Conservation (phyloP, 495 filamentous ascomycete species). For the Daldinia loculata region DNA sequence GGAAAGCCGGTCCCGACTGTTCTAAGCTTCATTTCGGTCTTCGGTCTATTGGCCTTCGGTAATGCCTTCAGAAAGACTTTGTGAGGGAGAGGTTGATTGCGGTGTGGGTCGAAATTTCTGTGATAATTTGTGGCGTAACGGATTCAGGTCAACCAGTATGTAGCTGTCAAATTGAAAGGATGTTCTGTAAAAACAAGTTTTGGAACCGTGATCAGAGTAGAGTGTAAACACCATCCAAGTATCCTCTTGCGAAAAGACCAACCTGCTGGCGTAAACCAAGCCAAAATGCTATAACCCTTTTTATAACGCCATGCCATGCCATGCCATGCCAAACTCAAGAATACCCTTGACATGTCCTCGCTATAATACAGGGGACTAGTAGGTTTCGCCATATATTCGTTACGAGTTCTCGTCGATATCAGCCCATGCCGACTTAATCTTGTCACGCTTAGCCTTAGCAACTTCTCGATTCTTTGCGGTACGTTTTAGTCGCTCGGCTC, state of each 20-base stretch:
- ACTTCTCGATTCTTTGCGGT: constrained; percentile 78
- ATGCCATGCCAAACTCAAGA: constrained; percentile 12
- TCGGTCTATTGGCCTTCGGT: constrained; percentile 69
- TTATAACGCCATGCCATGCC: constrained; percentile 36
- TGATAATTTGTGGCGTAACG: constrained; percentile 4
- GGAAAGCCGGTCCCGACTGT: constrained; percentile 79
- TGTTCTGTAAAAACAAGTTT: not conserved
- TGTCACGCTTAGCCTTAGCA: constrained; percentile 71
- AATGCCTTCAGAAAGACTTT: constrained; percentile 57
- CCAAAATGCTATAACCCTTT: constrained; percentile 12
- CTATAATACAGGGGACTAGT: constrained; percentile 7
- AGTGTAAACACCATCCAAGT: constrained; percentile 7
- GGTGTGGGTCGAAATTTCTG: not conserved
- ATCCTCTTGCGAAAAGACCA: not conserved
- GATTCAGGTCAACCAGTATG: not conserved
- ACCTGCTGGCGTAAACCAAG: constrained; percentile 1
- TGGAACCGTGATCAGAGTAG: constrained; percentile 5
- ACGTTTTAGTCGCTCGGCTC: constrained; percentile 77
- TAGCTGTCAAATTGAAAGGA: not conserved
- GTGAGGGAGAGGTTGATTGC: constrained; percentile 32
- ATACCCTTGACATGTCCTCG: not conserved
- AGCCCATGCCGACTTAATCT: constrained; percentile 77
- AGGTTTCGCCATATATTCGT: constrained; percentile 24
- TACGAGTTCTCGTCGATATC: constrained; percentile 81
- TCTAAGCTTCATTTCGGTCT: constrained; percentile 70